These are phyloP conservation scores for Sungouiozyma ichnusensis DNA, from an alignment of 805 yeast species.

Conservation along the genomic window DNA sequence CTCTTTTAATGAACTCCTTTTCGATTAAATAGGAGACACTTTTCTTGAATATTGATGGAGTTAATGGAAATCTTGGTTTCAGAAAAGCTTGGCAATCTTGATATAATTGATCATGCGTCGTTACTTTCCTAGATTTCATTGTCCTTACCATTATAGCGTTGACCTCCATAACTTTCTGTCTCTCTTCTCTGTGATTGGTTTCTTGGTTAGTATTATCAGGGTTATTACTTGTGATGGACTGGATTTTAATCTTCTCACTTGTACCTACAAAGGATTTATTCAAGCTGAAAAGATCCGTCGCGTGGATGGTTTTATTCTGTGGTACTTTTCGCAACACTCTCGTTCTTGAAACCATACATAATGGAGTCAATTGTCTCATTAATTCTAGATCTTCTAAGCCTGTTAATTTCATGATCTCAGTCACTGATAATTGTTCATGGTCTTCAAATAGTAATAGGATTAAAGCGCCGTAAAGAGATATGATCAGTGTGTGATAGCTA, in stretches of 20 bases:
- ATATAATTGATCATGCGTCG: constrained; percentile 57
- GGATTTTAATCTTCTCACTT: constrained; percentile 58
- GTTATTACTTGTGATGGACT: constrained; percentile 3
- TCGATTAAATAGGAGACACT: constrained; percentile 68
- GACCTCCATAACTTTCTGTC: constrained; percentile 54
- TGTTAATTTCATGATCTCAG: constrained; percentile 55
- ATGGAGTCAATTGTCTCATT: constrained; percentile 66
- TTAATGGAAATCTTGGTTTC: constrained; percentile 55
- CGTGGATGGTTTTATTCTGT: constrained; percentile 57
- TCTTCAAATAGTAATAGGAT: constrained; percentile 67
- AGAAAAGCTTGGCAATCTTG: constrained; percentile 54
- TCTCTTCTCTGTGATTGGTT: constrained; percentile 40
- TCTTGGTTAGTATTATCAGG: constrained; percentile 30
- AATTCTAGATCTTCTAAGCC: constrained; percentile 66
- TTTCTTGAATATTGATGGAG: constrained; percentile 54
- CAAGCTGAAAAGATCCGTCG: constrained; percentile 52
- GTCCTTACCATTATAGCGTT: constrained; percentile 83
- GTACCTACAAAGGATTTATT: constrained; percentile 63
- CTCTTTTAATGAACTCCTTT: constrained; percentile 71
- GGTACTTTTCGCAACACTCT: constrained; percentile 68
- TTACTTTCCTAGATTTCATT: constrained; percentile 64
- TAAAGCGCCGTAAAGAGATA: constrained; percentile 74
- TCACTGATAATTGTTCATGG: constrained; percentile 38
- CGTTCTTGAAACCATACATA: constrained; percentile 74
- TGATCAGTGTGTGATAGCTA: constrained; percentile 62